phyloP scores from a whole-genome alignment of 1,284 basidiomycete genomes.

The Pterulicium gracile region DNA sequence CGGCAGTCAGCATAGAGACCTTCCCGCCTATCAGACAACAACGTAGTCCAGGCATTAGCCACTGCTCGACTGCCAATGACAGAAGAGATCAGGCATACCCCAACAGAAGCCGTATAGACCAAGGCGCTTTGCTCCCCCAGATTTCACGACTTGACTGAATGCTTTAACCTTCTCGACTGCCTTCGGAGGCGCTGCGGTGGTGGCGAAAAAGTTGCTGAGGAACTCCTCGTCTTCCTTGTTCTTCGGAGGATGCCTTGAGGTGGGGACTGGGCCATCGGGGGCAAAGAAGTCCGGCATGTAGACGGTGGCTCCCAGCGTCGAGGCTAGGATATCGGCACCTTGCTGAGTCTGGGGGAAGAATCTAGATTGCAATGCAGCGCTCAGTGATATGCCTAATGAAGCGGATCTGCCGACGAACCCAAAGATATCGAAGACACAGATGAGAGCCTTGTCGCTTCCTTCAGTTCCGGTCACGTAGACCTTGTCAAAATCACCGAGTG shows the following conservation, averaged over 20 bases:
- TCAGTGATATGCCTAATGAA: too few species aligned
- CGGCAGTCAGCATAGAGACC: conserved; percentile 29
- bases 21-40: conserved; percentile 32
- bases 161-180: conserved; percentile 33
- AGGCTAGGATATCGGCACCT: conserved; percentile 51
- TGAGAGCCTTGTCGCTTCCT: conserved; percentile 35
- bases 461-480: conserved; percentile 44
- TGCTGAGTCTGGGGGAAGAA: conserved; percentile 36
- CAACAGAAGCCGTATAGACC: conserved; percentile 51
- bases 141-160: conserved; percentile 35
- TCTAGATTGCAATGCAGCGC: not conserved
- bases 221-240: conserved; percentile 36
- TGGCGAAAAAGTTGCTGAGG: conserved; percentile 45
- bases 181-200: conserved; percentile 31
- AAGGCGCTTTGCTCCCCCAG: conserved; percentile 33
- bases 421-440: conserved; percentile 58
- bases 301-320: conserved; percentile 36
- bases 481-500: conserved; percentile 24
- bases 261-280: conserved; percentile 37
- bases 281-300: conserved; percentile 62
- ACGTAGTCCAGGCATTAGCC: not conserved
- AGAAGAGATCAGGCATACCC: conserved; percentile 26
- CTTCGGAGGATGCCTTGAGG: conserved; percentile 41
- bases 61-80: not conserved
- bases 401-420: too few species aligned